These are phyloP conservation scores for Magnusiomyces magnusii DNA, from an alignment of 1,139 yeast genomes.

Conservation along the genomic window DNA sequence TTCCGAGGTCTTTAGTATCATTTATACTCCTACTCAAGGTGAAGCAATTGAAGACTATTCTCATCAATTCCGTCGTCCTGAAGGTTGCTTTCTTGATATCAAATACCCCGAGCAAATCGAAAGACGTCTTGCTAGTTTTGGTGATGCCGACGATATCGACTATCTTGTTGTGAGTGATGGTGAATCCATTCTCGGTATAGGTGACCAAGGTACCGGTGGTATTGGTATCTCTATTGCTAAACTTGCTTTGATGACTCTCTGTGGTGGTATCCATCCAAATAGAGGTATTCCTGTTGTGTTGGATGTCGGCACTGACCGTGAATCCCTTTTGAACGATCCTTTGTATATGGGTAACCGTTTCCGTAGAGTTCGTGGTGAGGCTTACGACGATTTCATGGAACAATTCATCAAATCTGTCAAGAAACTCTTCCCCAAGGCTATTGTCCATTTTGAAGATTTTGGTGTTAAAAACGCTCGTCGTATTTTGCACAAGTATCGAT, in stretches of 20 bases:
- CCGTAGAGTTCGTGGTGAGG: conserved; percentile 77
- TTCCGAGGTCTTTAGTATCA: conserved; percentile 83
- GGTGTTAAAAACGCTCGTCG: conserved; percentile 87
- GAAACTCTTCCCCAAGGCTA: conserved; percentile 78
- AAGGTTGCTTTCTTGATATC: conserved; percentile 88
- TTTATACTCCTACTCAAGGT: conserved; percentile 96
- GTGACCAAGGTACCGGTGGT: conserved; percentile 98
- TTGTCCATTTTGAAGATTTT: conserved; percentile 92
- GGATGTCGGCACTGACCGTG: conserved; percentile 89
- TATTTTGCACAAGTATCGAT: conserved; percentile 66
- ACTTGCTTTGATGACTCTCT: conserved; percentile 86
- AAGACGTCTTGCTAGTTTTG: conserved; percentile 59
- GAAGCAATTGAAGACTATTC: conserved; percentile 94
- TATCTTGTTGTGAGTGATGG: conserved; percentile 93
- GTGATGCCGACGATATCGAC: conserved; percentile 86
- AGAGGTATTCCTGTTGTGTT: conserved; percentile 83
- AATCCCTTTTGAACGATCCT: conserved; percentile 67
- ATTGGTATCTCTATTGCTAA: conserved; percentile 87
- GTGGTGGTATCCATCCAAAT: conserved; percentile 96
- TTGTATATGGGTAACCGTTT: conserved; percentile 87
- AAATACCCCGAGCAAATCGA: conserved; percentile 47
- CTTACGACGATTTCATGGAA: conserved; percentile 76
- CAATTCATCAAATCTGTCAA: conserved; percentile 65
- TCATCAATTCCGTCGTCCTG: conserved; percentile 87
- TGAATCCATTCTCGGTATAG: conserved; percentile 93